phyloP scores from a whole-genome alignment of 495 filamentous ascomycete species.

The Penicillium simplicissimum region DNA sequence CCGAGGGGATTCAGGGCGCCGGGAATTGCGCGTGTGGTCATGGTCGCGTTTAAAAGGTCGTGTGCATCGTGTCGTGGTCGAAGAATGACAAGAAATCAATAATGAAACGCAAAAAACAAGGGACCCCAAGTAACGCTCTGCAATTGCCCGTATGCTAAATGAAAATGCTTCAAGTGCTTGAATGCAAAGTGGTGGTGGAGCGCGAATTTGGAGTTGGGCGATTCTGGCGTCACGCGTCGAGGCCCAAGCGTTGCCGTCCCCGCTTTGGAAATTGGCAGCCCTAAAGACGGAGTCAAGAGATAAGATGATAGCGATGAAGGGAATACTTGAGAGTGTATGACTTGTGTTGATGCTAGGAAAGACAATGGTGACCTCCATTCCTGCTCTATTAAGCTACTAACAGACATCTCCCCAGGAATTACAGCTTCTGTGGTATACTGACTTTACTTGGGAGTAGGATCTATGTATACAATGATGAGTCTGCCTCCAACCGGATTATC shows the following conservation, averaged over 20 bases:
- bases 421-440: no score
- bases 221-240: slow-evolving; percentile 41
- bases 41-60: slow-evolving; percentile 30
- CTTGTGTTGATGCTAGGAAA: no score
- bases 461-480: no score
- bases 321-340: not conserved
- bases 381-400: no score
- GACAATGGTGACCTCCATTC: no score
- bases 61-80: slow-evolving; percentile 21
- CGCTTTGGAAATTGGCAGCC: slow-evolving; percentile 12
- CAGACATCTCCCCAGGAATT: no score
- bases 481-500: no score
- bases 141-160: slow-evolving; percentile 12
- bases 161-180: not conserved
- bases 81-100: not conserved
- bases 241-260: slow-evolving; percentile 20
- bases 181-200: slow-evolving; percentile 12
- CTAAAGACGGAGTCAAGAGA: not conserved
- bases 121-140: slow-evolving; percentile 6
- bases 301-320: not conserved
- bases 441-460: no score
- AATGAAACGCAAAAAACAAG: not conserved
- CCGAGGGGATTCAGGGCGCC: slow-evolving; percentile 39
- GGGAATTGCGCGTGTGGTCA: slow-evolving; percentile 39
- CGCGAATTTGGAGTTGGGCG: slow-evolving; percentile 11